phyloP scores from a whole-genome alignment of 2,329 filamentous ascomycete genomes.

The Ceratocystis variospora region DNA sequence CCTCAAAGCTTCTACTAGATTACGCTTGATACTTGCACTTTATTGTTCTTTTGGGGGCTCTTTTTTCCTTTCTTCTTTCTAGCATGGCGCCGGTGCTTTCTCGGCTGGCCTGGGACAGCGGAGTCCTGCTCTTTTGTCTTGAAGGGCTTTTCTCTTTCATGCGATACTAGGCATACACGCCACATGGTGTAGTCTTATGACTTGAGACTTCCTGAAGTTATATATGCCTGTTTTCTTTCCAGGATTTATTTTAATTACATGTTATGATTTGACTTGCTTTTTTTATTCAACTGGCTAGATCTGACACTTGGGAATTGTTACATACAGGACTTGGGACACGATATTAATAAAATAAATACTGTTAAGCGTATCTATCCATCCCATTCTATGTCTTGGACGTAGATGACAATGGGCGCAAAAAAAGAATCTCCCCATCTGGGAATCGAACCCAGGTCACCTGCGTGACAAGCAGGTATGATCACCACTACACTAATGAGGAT shows the following conservation, averaged over 20 bases:
- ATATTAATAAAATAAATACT: too few relatives aligned
- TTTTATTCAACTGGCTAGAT: background rate
- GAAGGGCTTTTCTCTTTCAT: background rate
- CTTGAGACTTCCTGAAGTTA: background rate
- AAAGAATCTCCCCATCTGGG: conserved; percentile 8
- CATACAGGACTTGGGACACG: too few relatives aligned
- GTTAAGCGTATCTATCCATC: too few relatives aligned
- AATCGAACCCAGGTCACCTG: conserved; percentile 14
- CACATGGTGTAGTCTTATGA: background rate
- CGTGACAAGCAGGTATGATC: conserved; percentile 14
- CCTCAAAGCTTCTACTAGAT: background rate
- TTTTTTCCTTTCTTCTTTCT: background rate
- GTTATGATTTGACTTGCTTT: background rate
- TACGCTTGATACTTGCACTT: background rate
- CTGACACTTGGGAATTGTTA: too few relatives aligned
- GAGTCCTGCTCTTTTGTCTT: background rate
- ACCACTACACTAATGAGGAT: conserved; percentile 13
- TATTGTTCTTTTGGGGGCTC: background rate
- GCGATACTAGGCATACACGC: background rate
- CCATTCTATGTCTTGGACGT: background rate
- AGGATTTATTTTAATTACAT: too few relatives aligned
- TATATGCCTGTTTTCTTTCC: background rate
- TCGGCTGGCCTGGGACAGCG: background rate
- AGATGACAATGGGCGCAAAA: background rate
- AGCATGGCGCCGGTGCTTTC: background rate